Base-by-base conservation (phyloP, 2,329 filamentous ascomycete species). In the Ceratocystis lukuohia region DNA sequence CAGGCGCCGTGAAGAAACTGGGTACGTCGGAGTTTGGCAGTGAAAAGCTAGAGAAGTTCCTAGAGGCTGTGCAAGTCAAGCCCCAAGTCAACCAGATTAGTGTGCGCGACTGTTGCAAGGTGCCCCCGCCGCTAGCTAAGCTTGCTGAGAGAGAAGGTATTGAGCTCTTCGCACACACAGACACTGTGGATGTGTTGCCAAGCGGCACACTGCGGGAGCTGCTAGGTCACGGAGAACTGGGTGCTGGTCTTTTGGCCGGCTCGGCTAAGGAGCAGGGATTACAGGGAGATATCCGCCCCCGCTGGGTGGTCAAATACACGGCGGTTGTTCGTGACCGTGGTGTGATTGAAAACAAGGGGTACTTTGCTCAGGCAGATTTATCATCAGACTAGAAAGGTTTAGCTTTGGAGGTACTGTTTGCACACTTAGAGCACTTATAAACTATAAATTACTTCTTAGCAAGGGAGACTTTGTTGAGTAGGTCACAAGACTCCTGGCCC, bases 251-350 rank as follows among this genome's bases (percentile, higher is more conserved):
- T 8, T 78, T 96, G 67, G 67, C 62, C 5, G 73, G 76, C n/a
- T 78, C 80, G 6, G 76, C 79, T 73, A 72, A 77, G 12, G 74
- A 75, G 20, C 75, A 78, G 8, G 88, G 88, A 0, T 78, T 96
- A 67, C 80, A 82, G 70, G 92, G 91, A 3, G 86, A 96, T 70
- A 82, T 97, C 62, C 83, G 84, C 67, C 92, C 94, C 33, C 86
- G 93, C 74, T 99, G 94, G 93, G 94, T 97, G 33, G 88, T 93
- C 70, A 96, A 97, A 74, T 99, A 99, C 74, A 96, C 93, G 46
- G 94, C 94, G 1, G 93, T 97, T 67, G 90, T 97, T 50, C 88
- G 89, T 75, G 88, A 97, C 74, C 82, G 94, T 65, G 94, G 94
- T 15, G 94, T 99, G 7, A 93, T 99, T 70, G 94, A 99, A 80